Percentiles rank a stretch among this genome's conserved stretches.
Conservation (phyloP, 225 moss, liverwort and hornwort species). For the Straminergon stramineum region DNA sequence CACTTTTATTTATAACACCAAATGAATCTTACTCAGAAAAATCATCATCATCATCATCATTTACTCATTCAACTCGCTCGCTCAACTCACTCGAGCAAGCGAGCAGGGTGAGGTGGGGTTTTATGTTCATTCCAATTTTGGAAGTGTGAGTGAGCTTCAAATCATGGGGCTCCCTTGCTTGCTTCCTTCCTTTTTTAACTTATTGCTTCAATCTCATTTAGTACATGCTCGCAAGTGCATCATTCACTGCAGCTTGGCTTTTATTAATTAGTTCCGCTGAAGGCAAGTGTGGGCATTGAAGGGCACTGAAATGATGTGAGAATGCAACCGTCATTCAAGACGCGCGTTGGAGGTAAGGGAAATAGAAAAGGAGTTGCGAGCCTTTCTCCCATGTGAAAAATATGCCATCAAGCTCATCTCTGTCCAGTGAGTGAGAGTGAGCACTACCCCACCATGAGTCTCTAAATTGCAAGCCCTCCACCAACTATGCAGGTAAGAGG, state of each 20-base stretch:
- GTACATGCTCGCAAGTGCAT: neutral
- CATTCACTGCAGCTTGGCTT: neutral
- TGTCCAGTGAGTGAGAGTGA: neutral
- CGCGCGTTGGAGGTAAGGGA: neutral
- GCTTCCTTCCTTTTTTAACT: too few relatives aligned
- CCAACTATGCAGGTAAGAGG: too few relatives aligned
- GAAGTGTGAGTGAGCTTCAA: neutral
- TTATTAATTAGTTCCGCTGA: neutral
- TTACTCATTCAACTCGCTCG: too few relatives aligned
- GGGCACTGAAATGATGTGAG: neutral
- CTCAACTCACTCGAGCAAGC: too few relatives aligned
- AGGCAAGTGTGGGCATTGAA: conserved; percentile 1
- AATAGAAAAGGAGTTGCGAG: neutral
- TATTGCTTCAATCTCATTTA: neutral
- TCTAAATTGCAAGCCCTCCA: neutral
- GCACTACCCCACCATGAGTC: too few relatives aligned
- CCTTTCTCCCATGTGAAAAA: neutral
- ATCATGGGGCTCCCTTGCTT: neutral
- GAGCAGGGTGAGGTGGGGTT: too few relatives aligned
- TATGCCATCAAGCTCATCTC: neutral
- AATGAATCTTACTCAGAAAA: neutral
- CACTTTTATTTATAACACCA: neutral
- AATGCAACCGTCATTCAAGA: neutral
- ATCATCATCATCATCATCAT: too few relatives aligned
- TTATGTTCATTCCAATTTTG: neutral